These are phyloP conservation scores for Penicillium argentinense DNA, from an alignment of 495 filamentous ascomycete genomes.

Conservation along the genomic window DNA sequence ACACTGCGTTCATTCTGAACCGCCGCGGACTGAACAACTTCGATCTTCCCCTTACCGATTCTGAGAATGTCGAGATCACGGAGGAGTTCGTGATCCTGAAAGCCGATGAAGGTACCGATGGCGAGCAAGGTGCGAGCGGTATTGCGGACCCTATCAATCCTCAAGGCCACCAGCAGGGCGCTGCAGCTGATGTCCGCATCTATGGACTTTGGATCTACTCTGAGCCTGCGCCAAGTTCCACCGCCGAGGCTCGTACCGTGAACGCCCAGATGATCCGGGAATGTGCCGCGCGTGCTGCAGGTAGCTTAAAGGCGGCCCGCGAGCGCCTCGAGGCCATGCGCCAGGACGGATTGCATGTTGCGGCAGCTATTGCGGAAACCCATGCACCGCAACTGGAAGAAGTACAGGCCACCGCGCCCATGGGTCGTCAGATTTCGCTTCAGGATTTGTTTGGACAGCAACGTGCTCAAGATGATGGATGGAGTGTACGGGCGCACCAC, in stretches of 20 bases:
- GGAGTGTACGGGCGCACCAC: slow-evolving; percentile 49
- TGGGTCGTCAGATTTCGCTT: slow-evolving; percentile 54
- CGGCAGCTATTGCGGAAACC: slow-evolving; percentile 31
- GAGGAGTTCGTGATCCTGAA: slow-evolving; percentile 63
- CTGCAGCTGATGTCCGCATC: slow-evolving; percentile 32
- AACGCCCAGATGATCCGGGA: slow-evolving; percentile 54
- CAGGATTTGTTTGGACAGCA: slow-evolving; percentile 58
- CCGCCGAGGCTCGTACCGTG: slow-evolving; percentile 47
- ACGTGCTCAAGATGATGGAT: slow-evolving; percentile 50
- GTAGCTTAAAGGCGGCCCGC: slow-evolving; percentile 43
- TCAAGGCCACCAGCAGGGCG: slow-evolving; percentile 4
- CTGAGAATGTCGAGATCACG: slow-evolving; percentile 58
- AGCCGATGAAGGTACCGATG: slow-evolving; percentile 24
- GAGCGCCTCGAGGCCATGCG: slow-evolving; percentile 41
- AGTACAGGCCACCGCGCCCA: slow-evolving; percentile 39
- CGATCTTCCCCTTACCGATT: slow-evolving; percentile 46
- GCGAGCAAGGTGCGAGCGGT: slow-evolving; percentile 9
- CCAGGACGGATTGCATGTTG: slow-evolving; percentile 38
- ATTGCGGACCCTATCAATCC: slow-evolving; percentile 20
- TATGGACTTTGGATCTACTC: slow-evolving; percentile 68
- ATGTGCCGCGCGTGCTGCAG: slow-evolving; percentile 52
- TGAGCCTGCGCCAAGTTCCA: slow-evolving; percentile 54
- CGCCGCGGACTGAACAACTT: slow-evolving; percentile 62
- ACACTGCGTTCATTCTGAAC: slow-evolving; percentile 61
- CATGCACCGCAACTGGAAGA: slow-evolving; percentile 33